A percentile compares a stretch with the other conserved stretches of the same genome.
Conservation (phyloP, 202 grass and related monocot genomes). For the Cymbopogon flexuosus region DNA sequence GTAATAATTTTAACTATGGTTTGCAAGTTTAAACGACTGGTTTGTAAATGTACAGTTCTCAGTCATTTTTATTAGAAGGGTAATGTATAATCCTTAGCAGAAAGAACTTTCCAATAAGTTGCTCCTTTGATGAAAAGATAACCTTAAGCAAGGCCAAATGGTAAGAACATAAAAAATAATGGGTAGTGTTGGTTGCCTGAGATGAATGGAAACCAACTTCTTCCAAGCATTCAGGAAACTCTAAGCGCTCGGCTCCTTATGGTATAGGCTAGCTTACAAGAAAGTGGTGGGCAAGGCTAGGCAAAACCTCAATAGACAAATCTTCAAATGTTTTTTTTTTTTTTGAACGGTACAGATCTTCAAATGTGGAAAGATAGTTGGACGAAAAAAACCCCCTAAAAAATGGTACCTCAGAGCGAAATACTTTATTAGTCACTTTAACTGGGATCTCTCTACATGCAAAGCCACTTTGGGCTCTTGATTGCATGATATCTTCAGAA, state of each 20-base stretch:
- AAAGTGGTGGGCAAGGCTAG: not conserved
- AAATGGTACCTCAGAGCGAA: constrained; percentile 53
- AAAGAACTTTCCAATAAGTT: not conserved
- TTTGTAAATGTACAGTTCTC: not conserved
- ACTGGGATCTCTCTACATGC: constrained; percentile 58
- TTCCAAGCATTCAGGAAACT: not conserved
- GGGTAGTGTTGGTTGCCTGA: not conserved
- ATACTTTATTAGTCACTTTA: constrained; percentile 55
- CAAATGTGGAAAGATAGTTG: not conserved
- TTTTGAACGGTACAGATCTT: not conserved
- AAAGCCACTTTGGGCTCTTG: constrained; percentile 53
- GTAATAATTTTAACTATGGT: too few relatives aligned
- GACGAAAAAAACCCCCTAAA: too few relatives aligned
- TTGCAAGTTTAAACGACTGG: too few relatives aligned
- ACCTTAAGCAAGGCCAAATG: not conserved
- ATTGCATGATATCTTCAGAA: constrained; percentile 60
- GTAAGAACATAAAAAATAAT: not conserved
- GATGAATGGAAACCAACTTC: not conserved
- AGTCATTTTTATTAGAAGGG: not conserved
- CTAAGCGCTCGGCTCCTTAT: not conserved
- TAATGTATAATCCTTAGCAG: not conserved
- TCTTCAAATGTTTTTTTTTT: not conserved
- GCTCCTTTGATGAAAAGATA: not conserved
- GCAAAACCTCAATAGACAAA: not conserved
- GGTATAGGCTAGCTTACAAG: not conserved